Percentiles rank a stretch among this genome's conserved stretches.
Evolutionary conservation across 2,329 filamentous ascomycete species (phyloP).

Genomic region (Leptodontidium sp.): DNA sequence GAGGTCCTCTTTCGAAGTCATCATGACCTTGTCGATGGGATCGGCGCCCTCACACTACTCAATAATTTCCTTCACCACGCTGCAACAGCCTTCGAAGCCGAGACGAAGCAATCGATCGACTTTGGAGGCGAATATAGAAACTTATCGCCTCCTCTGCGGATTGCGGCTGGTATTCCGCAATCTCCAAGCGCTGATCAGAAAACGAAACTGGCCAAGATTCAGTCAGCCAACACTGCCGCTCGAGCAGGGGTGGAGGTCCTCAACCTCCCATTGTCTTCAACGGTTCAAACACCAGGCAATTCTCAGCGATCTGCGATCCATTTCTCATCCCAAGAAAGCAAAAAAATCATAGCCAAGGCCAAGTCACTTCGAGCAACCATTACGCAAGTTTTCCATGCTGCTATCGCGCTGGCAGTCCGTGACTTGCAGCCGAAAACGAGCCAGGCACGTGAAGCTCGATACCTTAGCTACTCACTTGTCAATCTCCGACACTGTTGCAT

Average conservation of each 20-base stretch:
- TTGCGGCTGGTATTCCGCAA: slow-evolving; percentile 10
- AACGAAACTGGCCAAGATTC: neutral
- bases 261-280: slow-evolving; percentile 7
- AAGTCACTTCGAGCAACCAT: slow-evolving; percentile 8
- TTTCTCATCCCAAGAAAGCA: slow-evolving; percentile 11
- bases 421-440: slow-evolving; percentile 7
- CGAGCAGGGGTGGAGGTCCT: neutral
- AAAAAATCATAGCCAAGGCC: slow-evolving; percentile 5
- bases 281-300: neutral
- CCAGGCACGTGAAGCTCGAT: neutral
- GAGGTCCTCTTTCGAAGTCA: slow-evolving; percentile 47
- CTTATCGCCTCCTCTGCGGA: slow-evolving; percentile 22
- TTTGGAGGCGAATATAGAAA: slow-evolving; percentile 21
- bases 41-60: slow-evolving; percentile 50
- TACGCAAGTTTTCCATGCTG: slow-evolving; percentile 19
- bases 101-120: slow-evolving; percentile 33
- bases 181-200: neutral
- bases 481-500: slow-evolving; percentile 22
- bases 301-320: slow-evolving; percentile 14
- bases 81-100: slow-evolving; percentile 38
- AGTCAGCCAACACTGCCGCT: neutral
- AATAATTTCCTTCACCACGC: slow-evolving; percentile 45
- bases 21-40: slow-evolving; percentile 53
- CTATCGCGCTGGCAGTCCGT: slow-evolving; percentile 5
- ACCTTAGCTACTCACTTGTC: slow-evolving; percentile 23